phyloP scores from a whole-genome alignment of 768 basidiomycete species.

The Pleurotus pulmonarius region DNA sequence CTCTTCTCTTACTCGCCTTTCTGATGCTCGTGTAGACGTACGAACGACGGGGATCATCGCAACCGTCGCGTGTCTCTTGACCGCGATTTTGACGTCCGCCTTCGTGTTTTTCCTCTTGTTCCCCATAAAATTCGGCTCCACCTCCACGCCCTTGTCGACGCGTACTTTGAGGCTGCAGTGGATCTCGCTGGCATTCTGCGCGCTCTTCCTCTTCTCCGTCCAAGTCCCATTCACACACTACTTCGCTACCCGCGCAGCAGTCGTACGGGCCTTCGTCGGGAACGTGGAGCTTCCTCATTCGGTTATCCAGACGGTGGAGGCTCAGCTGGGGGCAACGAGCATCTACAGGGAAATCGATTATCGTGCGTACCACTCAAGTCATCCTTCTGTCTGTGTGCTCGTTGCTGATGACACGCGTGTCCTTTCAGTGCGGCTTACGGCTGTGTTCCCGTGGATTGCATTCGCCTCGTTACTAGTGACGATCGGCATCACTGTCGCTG shows the following conservation, averaged over 20 bases:
- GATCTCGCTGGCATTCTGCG: constrained; percentile 32
- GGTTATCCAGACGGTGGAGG: constrained; percentile 27
- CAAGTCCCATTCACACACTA: constrained; percentile 41
- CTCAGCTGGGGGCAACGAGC: constrained; percentile 27
- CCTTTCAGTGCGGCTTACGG: constrained; percentile 1
- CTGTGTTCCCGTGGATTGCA: constrained; percentile 2
- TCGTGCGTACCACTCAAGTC: constrained; percentile 24
- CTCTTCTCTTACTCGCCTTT: neutral
- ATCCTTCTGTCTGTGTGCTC: neutral
- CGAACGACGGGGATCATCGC: constrained; percentile 16
- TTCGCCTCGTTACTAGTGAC: neutral
- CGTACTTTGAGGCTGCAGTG: constrained; percentile 27
- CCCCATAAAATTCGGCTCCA: neutral
- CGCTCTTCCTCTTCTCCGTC: constrained; percentile 40
- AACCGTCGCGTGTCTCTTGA: constrained; percentile 14
- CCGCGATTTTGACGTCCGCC: constrained; percentile 13
- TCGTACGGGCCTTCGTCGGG: constrained; percentile 32
- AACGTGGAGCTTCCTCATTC: constrained; percentile 24
- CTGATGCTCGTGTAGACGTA: constrained; percentile 15
- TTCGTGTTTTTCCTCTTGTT: constrained; percentile 12
- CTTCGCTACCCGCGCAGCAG: constrained; percentile 34
- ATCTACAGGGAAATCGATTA: constrained; percentile 33
- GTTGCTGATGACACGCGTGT: neutral
- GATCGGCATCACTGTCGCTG: neutral
- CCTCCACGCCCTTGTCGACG: constrained; percentile 10